Conservation (phyloP, 2,329 filamentous ascomycete species). For the Blastomyces percursus region DNA sequence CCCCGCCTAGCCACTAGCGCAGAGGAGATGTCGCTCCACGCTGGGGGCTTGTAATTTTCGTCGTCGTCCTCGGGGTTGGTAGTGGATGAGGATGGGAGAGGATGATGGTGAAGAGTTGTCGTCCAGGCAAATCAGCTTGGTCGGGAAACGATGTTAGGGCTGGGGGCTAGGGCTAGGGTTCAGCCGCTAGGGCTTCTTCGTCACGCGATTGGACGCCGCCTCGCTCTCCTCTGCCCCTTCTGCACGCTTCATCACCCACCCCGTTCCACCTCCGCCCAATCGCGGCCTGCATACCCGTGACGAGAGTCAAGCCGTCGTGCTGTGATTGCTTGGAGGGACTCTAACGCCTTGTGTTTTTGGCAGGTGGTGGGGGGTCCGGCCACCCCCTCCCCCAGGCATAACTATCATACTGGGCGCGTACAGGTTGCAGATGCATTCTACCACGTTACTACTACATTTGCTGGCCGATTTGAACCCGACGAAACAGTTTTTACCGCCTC, state of each 20-base stretch:
- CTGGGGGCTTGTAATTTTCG: background rate
- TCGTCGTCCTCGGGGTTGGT: too few relatives aligned
- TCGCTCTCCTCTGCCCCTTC: constrained; percentile 17
- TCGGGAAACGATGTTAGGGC: constrained; percentile 1
- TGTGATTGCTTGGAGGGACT: constrained; percentile 4
- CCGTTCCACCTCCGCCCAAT: constrained; percentile 12
- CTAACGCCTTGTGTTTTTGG: background rate
- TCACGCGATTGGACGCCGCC: constrained; percentile 9
- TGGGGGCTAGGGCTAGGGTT: constrained; percentile 4
- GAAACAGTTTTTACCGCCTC: too few relatives aligned
- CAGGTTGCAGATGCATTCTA: background rate
- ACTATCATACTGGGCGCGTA: constrained; percentile 4
- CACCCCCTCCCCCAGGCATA: background rate
- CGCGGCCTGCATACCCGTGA: background rate
- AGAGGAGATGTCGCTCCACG: background rate
- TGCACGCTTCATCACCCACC: constrained; percentile 18
- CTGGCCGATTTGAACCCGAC: background rate
- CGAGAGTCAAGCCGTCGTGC: background rate
- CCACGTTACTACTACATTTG: background rate
- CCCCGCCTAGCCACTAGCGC: background rate
- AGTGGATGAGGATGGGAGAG: background rate
- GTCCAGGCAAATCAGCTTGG: background rate
- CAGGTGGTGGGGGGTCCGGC: background rate
- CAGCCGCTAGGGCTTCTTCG: constrained; percentile 8
- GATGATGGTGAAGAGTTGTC: background rate